phyloP scores from a whole-genome alignment of 768 basidiomycete genomes.

The Pisolithus tinctorius region DNA sequence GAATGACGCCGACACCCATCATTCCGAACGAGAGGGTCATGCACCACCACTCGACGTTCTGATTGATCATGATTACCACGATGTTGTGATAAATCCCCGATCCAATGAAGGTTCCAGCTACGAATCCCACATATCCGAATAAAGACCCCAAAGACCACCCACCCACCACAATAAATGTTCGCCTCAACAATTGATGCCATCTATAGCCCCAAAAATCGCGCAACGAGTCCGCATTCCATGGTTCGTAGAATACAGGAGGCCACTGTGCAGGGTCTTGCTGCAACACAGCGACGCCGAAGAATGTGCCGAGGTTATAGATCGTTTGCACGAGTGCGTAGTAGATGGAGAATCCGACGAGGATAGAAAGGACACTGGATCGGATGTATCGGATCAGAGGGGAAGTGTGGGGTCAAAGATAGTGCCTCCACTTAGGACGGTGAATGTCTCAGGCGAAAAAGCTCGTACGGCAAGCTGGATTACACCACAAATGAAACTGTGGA shows the following conservation, averaged over 20 bases:
- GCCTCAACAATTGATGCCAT: background rate
- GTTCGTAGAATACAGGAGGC: too few relatives aligned
- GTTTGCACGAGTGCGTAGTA: constrained; percentile 40
- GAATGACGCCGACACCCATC: background rate
- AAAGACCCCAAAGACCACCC: background rate
- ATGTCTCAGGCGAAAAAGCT: too few relatives aligned
- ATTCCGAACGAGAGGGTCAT: too few relatives aligned
- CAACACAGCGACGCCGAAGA: constrained; percentile 39
- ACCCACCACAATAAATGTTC: background rate
- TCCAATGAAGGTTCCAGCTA: background rate
- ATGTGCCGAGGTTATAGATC: constrained; percentile 31
- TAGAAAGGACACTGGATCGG: constrained; percentile 36
- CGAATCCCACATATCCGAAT: background rate
- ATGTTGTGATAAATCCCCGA: background rate
- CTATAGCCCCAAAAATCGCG: too few relatives aligned
- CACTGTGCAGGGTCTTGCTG: too few relatives aligned
- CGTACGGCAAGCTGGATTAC: too few relatives aligned
- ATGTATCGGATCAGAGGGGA: constrained; percentile 9
- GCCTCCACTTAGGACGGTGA: too few relatives aligned
- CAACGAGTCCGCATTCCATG: too few relatives aligned
- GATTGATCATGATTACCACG: constrained; percentile 20
- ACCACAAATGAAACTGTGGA: too few relatives aligned
- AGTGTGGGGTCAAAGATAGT: too few relatives aligned
- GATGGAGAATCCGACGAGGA: constrained; percentile 39
- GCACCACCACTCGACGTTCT: too few relatives aligned